A percentile compares a stretch with the other conserved stretches of the same genome.
phyloP scores from a whole-genome alignment of 371 early-diverging fungal species.

The Mucor piriformis region DNA sequence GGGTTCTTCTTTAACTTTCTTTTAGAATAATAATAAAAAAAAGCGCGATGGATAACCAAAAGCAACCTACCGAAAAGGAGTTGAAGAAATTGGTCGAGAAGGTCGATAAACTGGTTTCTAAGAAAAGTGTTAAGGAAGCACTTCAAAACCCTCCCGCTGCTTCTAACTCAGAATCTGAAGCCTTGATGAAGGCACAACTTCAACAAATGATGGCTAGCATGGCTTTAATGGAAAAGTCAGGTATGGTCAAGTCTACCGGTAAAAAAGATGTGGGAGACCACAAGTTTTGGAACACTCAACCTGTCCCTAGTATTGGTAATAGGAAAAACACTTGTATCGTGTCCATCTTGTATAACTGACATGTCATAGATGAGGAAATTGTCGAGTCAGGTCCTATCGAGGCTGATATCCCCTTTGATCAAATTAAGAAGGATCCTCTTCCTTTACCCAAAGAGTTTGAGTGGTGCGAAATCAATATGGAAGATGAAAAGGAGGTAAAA shows the following conservation, averaged over 20 bases:
- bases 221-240: slow-evolving; percentile 37
- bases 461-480: slow-evolving; percentile 85
- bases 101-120: slow-evolving; percentile 28
- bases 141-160: slow-evolving; percentile 4
- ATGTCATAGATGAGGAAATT: slow-evolving; percentile 62
- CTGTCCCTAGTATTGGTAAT: slow-evolving; percentile 80
- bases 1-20: slow-evolving; percentile 1
- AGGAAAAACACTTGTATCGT: background rate
- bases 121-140: slow-evolving; percentile 9
- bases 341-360: too few species aligned
- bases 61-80: slow-evolving; percentile 32
- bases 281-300: slow-evolving; percentile 97
- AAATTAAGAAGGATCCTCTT: slow-evolving; percentile 85
- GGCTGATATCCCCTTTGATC: slow-evolving; percentile 69
- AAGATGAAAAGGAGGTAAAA: slow-evolving; percentile 72
- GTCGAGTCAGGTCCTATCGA: slow-evolving; percentile 84
- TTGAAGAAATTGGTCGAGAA: slow-evolving; percentile 32
- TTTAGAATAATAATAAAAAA: background rate
- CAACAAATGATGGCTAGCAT: slow-evolving; percentile 44
- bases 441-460: slow-evolving; percentile 86
- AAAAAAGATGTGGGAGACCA: slow-evolving; percentile 65
- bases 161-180: slow-evolving; percentile 16
- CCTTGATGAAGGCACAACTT: slow-evolving; percentile 36
- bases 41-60: slow-evolving; percentile 18
- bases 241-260: slow-evolving; percentile 23